Base-by-base conservation (phyloP, 257 asterid species). In the Ajuga chamaepitys region DNA sequence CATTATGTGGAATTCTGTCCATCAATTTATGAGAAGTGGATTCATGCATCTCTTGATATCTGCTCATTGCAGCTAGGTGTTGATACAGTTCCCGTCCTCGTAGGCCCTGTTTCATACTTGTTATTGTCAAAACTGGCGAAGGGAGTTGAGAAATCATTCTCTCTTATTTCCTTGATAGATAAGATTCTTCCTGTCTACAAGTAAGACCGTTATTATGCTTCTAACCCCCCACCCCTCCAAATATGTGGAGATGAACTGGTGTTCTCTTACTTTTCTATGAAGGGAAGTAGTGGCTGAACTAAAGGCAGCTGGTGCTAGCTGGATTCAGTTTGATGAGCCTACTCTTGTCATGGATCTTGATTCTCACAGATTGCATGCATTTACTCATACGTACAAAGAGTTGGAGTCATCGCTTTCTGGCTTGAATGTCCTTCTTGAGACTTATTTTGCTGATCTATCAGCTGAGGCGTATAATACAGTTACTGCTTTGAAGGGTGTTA, bases 281-380 rank as follows among this genome's bases (percentile, higher is more conserved):
- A 88, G 96, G 86, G 80, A 88, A 69, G 96, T 81, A 17, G 76
- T 84, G 25, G 72, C 83, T 54, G 96, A 88, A 67, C 76, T 88
- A 75, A 82, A 82, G 82, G 95, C 83, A 55, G 96, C 96, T 70
- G 95, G 96, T 67, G 95, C 95, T 62, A 75, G 84, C 55, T 79
- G 86, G 89, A 82, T 88, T 79, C 96, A 88, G 73, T 85, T 88
- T 40, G 96, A 88, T 65, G 96, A 88, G 75, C 95, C 96, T 53
- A 77, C 83, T 40, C 86, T 88, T 66, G 95, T 88, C 64, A 48
- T 75, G 86, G 90, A 88, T 74, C 96, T 86, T 57, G 86, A 79
- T 46, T 70, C 87, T 71, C 78, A 81, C 70, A 77, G 79, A 57
- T 63, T 88, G 81, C 78, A 73, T 46, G 88, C 86, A 74, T 88